Base-by-base conservation (phyloP, 768 basidiomycete species). In the Pholiota microspora region DNA sequence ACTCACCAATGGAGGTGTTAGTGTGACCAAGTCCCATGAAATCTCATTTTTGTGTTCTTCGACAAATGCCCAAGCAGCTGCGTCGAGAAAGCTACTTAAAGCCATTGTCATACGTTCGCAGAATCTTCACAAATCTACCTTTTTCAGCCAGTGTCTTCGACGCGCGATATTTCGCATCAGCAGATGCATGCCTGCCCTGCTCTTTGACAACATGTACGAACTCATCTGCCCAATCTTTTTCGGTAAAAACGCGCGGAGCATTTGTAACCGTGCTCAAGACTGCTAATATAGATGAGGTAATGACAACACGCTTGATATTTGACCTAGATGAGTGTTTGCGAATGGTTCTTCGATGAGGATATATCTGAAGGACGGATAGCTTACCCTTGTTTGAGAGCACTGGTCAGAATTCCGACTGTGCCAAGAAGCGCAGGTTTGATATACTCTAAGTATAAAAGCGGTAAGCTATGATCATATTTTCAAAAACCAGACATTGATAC, bases 91-190 rank as follows among this genome's bases (percentile, higher is more conserved):
- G 21, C 21, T 42, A 2, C 18, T 42, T 21, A 42, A 12, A 42
- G 0, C 2, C 3, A 10, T 34, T 16, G 35, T 47, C 10, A 10
- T 34, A 5, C 7, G 7, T 21, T 49, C 12, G 15, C n/a, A 54
- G 6, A 25, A 23, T 23, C 27, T 31, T 12, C 6, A 31, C 29
- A 35, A 24, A 24, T 54, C 3, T 49, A 81, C 83, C 77, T 69
- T 72, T 73, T 68, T 92, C 89, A 0, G 86, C 84, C 0, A 88
- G 71, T 1, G 75, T 77, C 72, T 91, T 90, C 4, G 81, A 82
- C 8, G 84, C 82, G n/a, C 74, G 62, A 64, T 91, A 90, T 59
- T 79, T 83, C 23, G 65, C 56, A 2, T 66, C 53, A 1, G 55
- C 48, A 1, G 66, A 51, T 0, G 80, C 79, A 1, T 76, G 70